A percentile compares a stretch with the other conserved stretches of the same genome.
phyloP scores from a whole-genome alignment of 768 basidiomycete genomes.

The Hypsizygus marmoreus region DNA sequence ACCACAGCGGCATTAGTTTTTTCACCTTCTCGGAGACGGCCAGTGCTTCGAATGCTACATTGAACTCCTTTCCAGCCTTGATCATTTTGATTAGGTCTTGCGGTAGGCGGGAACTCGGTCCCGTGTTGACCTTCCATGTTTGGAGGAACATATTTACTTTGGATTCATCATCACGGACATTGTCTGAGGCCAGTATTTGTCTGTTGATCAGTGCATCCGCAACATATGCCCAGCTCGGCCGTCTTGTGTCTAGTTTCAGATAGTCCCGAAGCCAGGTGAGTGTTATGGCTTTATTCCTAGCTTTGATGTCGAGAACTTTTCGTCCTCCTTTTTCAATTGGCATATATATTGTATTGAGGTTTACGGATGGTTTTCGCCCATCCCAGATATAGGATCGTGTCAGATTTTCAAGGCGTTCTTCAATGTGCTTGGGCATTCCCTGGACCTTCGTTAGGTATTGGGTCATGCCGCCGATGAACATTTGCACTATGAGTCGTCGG shows the following conservation, averaged over 20 bases:
- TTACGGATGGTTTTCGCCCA: neutral
- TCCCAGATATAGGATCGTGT: neutral
- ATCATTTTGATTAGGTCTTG: too few relatives aligned
- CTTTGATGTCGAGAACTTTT: neutral
- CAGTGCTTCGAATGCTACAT: too few relatives aligned
- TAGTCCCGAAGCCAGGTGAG: neutral
- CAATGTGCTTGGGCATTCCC: neutral
- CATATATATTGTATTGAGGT: neutral
- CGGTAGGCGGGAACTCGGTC: too few relatives aligned
- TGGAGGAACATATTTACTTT: too few relatives aligned
- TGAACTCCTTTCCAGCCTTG: too few relatives aligned
- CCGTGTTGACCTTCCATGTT: too few relatives aligned
- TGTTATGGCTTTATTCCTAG: neutral
- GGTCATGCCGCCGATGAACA: slow-evolving; percentile 30
- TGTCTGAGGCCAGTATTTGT: too few relatives aligned
- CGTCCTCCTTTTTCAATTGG: neutral
- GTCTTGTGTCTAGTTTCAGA: neutral
- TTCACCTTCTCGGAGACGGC: too few relatives aligned
- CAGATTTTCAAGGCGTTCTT: neutral
- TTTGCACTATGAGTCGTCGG: slow-evolving; percentile 20
- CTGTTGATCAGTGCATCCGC: too few relatives aligned
- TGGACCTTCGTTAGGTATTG: slow-evolving; percentile 28
- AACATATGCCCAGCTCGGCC: too few relatives aligned
- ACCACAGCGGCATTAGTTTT: too few relatives aligned
- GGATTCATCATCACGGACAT: too few relatives aligned